Base-by-base conservation (phyloP, 768 basidiomycete species). In the Omphalotus guepiniiformis region DNA sequence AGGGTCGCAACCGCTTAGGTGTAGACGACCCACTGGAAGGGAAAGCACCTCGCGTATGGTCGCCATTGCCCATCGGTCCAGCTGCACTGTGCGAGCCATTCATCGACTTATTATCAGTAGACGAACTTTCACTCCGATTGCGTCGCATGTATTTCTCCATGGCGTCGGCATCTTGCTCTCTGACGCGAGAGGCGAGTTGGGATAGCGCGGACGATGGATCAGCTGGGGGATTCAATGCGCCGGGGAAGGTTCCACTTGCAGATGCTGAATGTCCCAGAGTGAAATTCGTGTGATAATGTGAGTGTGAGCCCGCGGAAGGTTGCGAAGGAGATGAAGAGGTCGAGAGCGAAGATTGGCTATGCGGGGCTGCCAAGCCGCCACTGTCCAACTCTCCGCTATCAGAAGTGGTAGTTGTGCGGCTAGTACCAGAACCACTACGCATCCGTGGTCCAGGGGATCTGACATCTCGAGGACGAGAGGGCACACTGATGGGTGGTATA, bases 131-230 rank as follows among this genome's bases (percentile, higher is more conserved):
- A 59, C 88, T 92, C 48, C 90, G 79, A 69, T 87, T 88, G 48
- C 90, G 78, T 51, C 78, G 73, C 61, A 89, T 72, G 60, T 90
- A 93, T 58, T 90, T 88, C 62, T 90, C 88, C 74, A 87, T 88
- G 29, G 90, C 91, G 60, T 85, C 86, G 16, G 89, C 89, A 60
- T 93, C 90, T 48, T 82, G 76, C 65, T 90, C 85, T 55, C 83
- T 79, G 74, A 93, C 83, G 27, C 88, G 85, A 55, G 71, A 84
- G 23, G 83, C 86, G 48, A 93, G 78, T 2, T 88, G 90, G 3
- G 90, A 87, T 45, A 91, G 62, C 19, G 63, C 64, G 5, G 68
- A 68, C 42, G 64, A 61, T 46, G 64, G 53, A 30, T 70, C 56
- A 5, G 71, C 56, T 37, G 70, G 67, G 18, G 69, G 50, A 61